These are phyloP conservation scores for Ephemerocybe angulata DNA, from an alignment of 768 basidiomycete species.

Conservation along the genomic window DNA sequence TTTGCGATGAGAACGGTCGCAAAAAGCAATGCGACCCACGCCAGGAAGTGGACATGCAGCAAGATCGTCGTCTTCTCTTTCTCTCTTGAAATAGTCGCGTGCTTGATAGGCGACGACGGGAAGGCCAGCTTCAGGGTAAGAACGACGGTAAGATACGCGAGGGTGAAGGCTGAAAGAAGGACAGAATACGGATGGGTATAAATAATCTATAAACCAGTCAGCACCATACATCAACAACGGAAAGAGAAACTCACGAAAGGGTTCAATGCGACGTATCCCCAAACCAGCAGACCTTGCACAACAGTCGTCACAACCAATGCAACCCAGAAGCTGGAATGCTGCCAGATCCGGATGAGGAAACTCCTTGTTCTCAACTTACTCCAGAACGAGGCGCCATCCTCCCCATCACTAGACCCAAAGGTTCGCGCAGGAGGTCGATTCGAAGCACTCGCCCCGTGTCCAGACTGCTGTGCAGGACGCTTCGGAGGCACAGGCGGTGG, in stretches of 20 bases:
- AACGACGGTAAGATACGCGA: constrained; percentile 45
- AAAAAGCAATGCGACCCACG: constrained; percentile 52
- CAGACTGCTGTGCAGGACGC: background rate
- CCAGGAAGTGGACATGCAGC: constrained; percentile 50
- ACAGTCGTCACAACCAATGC: constrained; percentile 44
- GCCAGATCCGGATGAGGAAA: constrained; percentile 25
- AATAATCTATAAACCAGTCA: constrained; percentile 12
- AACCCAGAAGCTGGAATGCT: constrained; percentile 62
- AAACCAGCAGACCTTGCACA: constrained; percentile 45
- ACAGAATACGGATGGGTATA: constrained; percentile 46
- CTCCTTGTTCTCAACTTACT: background rate
- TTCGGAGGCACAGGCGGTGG: constrained; percentile 9
- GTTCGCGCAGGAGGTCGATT: background rate
- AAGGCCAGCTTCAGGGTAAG: constrained; percentile 29
- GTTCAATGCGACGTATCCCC: constrained; percentile 51
- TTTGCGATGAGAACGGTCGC: constrained; percentile 43
- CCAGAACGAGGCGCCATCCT: background rate
- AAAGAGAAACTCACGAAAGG: constrained; percentile 50
- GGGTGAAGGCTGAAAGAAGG: constrained; percentile 38
- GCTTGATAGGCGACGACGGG: constrained; percentile 18
- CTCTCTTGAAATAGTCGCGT: constrained; percentile 16
- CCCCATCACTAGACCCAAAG: constrained; percentile 2
- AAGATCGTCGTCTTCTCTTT: constrained; percentile 47
- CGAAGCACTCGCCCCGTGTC: background rate
- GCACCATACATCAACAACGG: background rate